Evolutionary conservation across 2,329 filamentous ascomycete genomes (phyloP), one percentile per base, ranked within the genome.

Genomic region (Claviceps sp.): DNA sequence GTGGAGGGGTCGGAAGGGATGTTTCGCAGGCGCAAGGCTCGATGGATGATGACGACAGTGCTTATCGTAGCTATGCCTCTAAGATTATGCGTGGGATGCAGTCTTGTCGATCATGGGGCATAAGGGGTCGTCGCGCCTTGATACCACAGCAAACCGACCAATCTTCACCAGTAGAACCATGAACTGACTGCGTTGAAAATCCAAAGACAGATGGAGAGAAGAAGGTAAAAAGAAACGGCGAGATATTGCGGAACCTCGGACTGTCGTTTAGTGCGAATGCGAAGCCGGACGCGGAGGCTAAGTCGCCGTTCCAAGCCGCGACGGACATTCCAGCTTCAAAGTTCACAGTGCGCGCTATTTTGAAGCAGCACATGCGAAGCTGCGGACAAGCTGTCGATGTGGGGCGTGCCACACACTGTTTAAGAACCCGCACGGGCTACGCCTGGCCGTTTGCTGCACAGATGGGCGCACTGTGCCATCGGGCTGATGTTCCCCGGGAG

Each of bases 221-320:
- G 5, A 3, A 5, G 16, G 20, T 8, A n/a, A 41, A 47, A 14
- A 11, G 37, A 13, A 34, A 52, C 5, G 40, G 45, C 6, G 20
- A 34, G 22, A 41, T 37, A 37, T 22, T 42, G 24, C 16, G 14
- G 24, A 18, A n/a, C 7, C 5, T n/a, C 11, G 22, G 37, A 30
- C 5, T 6, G 3, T 18, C 11, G 38, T 22, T 40, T 13, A 30
- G 8, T n/a, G 20, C 30, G 37, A 7, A 46, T 16, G 46, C 40
- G 45, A 49, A 43, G n/a, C 30, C 34, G 46, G 46, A 47, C 46
- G 34, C 3, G 40, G 30, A 20, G 40, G 14, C 22, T n/a, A 30
- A 37, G 37, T 34, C 18, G 40, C 49, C 49, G 52, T 37, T 26
- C 30, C 16, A 51, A 46, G 49, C 52, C 49, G 24, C 41, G 37